Evolutionary conservation across 116 monocot species (phyloP).

Genomic region (Iris pallida): DNA sequence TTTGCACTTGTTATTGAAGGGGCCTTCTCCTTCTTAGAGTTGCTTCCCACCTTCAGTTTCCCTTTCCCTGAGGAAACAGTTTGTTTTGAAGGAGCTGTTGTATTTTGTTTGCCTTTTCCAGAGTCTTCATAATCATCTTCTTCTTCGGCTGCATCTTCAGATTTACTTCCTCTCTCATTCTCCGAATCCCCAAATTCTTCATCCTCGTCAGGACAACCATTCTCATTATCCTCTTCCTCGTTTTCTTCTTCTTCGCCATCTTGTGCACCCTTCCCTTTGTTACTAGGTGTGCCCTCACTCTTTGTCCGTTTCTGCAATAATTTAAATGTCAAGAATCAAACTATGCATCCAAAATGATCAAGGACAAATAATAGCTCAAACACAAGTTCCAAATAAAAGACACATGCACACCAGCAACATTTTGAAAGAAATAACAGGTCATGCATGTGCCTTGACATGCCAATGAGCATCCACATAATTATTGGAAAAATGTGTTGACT

Average conservation of each 20-base stretch:
- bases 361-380: background rate
- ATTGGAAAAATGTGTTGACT: background rate
- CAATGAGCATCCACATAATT: background rate
- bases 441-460: background rate
- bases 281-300: constrained; percentile 15
- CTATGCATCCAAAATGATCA: background rate
- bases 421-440: background rate
- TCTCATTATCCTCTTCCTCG: constrained; percentile 24
- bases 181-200: constrained; percentile 27
- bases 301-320: constrained; percentile 19
- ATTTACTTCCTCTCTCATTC: constrained; percentile 37
- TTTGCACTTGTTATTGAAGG: constrained; percentile 13
- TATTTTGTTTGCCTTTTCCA: constrained; percentile 7
- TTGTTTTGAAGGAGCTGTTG: constrained; percentile 16
- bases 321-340: background rate
- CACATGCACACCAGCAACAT: background rate
- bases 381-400: background rate
- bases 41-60: constrained; percentile 21
- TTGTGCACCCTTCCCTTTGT: constrained; percentile 14
- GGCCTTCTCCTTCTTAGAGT: constrained; percentile 14
- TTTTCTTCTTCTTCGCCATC: constrained; percentile 46
- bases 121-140: constrained; percentile 17
- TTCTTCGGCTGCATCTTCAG: constrained; percentile 26
- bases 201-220: constrained; percentile 30
- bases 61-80: constrained; percentile 4